A percentile compares a stretch with the other conserved stretches of the same genome.
Evolutionary conservation across 768 basidiomycete species (phyloP).

Genomic region (Tricholoma flavovirens): DNA sequence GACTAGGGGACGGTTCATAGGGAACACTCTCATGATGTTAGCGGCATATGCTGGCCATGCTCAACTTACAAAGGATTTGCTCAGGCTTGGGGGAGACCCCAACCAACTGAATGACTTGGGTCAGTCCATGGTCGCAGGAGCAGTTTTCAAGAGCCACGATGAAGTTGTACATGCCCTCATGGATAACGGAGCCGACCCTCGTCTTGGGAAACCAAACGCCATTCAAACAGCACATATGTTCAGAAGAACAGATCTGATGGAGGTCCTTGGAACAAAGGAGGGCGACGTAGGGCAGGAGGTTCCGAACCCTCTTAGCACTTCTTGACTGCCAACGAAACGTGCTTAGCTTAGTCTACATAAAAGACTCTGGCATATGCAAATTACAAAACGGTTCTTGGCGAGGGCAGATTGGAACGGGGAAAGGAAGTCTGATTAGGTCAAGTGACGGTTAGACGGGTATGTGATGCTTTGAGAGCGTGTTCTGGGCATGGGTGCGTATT

Average conservation of each 20-base stretch:
- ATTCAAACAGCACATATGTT: constrained; percentile 70
- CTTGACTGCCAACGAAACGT: not conserved
- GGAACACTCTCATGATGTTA: constrained; percentile 78
- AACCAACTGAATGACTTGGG: constrained; percentile 66
- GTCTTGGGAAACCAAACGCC: constrained; percentile 60
- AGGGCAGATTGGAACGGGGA: not conserved
- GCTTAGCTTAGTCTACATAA: not conserved
- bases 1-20: constrained; percentile 27
- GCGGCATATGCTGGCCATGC: constrained; percentile 68
- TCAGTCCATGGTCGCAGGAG: constrained; percentile 72
- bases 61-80: constrained; percentile 45
- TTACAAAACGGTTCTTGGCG: not conserved
- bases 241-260: constrained; percentile 48
- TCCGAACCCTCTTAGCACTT: constrained; percentile 26
- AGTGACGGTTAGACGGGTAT: not conserved
- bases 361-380: not conserved
- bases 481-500: constrained; percentile 74
- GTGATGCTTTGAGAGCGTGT: constrained; percentile 60
- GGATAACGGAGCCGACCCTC: constrained; percentile 55
- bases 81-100: constrained; percentile 56
- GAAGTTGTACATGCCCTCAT: constrained; percentile 56
- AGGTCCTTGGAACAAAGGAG: constrained; percentile 51
- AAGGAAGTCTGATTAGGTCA: not conserved
- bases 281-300: constrained; percentile 42
- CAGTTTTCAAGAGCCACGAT: constrained; percentile 68